Percentiles rank a stretch among this genome's conserved stretches.
phyloP scores from a whole-genome alignment of 2,329 filamentous ascomycete species.

The Diaporthe sp. region DNA sequence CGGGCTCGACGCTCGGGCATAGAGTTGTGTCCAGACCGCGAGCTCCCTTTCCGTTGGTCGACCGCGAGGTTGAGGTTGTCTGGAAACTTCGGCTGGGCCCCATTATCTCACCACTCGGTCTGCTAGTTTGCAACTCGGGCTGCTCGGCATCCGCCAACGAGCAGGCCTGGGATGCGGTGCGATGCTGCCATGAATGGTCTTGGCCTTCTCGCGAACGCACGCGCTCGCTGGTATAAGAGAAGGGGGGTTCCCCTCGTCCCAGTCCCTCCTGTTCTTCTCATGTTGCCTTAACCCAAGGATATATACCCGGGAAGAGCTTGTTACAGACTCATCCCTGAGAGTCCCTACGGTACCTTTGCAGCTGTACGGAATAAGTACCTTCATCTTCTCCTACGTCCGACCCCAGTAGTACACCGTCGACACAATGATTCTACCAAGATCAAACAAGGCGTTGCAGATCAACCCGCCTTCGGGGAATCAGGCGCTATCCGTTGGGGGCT shows the following conservation, averaged over 20 bases:
- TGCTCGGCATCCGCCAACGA: constrained; percentile 32
- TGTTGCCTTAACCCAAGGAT: not conserved
- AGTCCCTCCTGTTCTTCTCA: not conserved
- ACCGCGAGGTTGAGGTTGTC: constrained; percentile 22
- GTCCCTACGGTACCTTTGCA: not conserved
- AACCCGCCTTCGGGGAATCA: constrained; percentile 61
- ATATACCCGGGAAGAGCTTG: not conserved
- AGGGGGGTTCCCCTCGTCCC: not conserved
- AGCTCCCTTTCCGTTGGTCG: constrained; percentile 15
- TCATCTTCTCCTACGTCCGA: not conserved
- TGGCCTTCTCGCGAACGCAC: not conserved
- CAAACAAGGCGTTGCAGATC: constrained; percentile 60
- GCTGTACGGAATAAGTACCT: not conserved
- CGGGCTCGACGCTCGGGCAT: constrained; percentile 9
- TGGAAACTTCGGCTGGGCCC: constrained; percentile 37
- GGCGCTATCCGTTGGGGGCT: constrained; percentile 60
- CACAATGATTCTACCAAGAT: constrained; percentile 37
- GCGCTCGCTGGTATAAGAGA: constrained; percentile 26
- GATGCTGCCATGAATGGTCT: not conserved
- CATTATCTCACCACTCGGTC: not conserved
- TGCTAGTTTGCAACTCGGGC: not conserved
- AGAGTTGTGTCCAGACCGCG: constrained; percentile 29
- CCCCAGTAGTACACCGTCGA: not conserved
- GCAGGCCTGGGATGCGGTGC: constrained; percentile 25
- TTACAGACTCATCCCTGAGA: not conserved